Evolutionary conservation across 441 rosid species (phyloP).

Genomic region (Pelargonium australe): DNA sequence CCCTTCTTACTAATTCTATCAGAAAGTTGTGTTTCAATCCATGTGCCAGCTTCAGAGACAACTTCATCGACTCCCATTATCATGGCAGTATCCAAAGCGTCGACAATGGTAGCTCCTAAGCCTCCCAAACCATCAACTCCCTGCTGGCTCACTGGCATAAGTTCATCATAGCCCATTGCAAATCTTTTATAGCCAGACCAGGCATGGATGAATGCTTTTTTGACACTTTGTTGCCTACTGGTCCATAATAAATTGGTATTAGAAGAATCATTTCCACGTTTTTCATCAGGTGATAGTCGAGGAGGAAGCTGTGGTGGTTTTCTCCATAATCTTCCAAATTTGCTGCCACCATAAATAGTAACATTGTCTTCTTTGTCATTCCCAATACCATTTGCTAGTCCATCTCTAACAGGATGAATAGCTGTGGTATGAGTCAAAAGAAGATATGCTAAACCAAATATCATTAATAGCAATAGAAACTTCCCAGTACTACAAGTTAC

Average conservation of each 20-base stretch:
- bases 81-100: slow-evolving; percentile 96
- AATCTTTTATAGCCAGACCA: slow-evolving; percentile 88
- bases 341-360: slow-evolving; percentile 29
- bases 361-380: slow-evolving; percentile 30
- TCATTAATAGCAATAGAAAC: slow-evolving; percentile 49
- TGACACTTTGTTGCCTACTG: slow-evolving; percentile 57
- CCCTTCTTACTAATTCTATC: slow-evolving; percentile 79
- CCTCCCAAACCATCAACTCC: slow-evolving; percentile 96
- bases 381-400: slow-evolving; percentile 23
- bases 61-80: slow-evolving; percentile 80
- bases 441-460: slow-evolving; percentile 62
- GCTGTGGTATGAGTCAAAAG: slow-evolving; percentile 42
- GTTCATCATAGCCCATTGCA: slow-evolving; percentile 94
- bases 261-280: slow-evolving; percentile 25
- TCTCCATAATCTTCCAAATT: slow-evolving; percentile 55
- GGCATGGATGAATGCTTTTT: slow-evolving; percentile 79
- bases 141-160: slow-evolving; percentile 65
- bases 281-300: slow-evolving; percentile 71
- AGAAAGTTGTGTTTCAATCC: slow-evolving; percentile 73
- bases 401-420: slow-evolving; percentile 28
- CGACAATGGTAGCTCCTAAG: slow-evolving; percentile 87
- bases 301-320: slow-evolving; percentile 84
- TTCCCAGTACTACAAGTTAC: slow-evolving; percentile 71
- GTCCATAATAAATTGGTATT: slow-evolving; percentile 47
- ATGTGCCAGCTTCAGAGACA: slow-evolving; percentile 76